phyloP scores from a whole-genome alignment of 345 rosid species.

The Trapa bicornis region DNA sequence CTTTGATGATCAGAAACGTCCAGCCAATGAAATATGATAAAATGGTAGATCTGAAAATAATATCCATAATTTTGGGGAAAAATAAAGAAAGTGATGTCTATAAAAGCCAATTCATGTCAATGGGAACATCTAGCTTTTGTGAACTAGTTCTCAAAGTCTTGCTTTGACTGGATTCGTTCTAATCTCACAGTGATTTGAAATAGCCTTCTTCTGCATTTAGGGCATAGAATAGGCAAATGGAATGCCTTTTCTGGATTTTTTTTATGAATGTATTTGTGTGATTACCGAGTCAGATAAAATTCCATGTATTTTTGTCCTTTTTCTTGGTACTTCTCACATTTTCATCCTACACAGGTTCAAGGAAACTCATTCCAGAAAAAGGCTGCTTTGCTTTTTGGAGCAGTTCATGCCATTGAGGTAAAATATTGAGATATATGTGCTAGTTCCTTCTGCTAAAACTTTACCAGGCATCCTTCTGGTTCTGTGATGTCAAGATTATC shows the following conservation, averaged over 20 bases:
- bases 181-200: not conserved
- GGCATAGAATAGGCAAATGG: not conserved
- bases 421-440: conserved; percentile 7
- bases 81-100: not conserved
- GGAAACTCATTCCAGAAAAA: conserved; percentile 99
- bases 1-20: not conserved
- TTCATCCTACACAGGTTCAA: conserved; percentile 34
- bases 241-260: not conserved
- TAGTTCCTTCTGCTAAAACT: not conserved
- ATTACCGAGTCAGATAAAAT: not conserved
- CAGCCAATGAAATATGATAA: not conserved
- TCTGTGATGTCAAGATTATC: not conserved
- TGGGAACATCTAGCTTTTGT: not conserved
- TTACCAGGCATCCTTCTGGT: not conserved
- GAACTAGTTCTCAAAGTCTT: not conserved
- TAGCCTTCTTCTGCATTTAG: not conserved
- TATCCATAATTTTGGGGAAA: not conserved
- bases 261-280: not conserved
- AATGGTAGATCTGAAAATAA: not conserved
- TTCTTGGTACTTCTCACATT: not conserved
- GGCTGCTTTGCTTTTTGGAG: conserved; percentile 72
- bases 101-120: not conserved
- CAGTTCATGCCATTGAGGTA: conserved; percentile 69
- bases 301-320: too few species aligned
- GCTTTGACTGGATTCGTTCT: not conserved